Evolutionary conservation across 2,329 filamentous ascomycete species (phyloP).

Genomic region (Alternaria angustiovoidea): DNA sequence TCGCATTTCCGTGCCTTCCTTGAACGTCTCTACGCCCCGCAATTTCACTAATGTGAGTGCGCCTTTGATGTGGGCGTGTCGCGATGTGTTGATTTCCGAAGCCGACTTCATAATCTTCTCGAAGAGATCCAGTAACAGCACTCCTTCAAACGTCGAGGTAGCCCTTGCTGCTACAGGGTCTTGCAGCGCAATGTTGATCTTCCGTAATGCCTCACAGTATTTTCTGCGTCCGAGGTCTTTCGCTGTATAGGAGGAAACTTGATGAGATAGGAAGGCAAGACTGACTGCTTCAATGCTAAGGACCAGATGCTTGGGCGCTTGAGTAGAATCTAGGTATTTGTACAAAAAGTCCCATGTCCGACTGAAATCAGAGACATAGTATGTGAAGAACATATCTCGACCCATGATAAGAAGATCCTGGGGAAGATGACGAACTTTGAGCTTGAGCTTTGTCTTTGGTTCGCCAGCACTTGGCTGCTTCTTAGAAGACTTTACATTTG

Average conservation of each 20-base stretch:
- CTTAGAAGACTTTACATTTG: neutral
- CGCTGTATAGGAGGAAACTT: slow-evolving; percentile 27
- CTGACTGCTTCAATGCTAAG: slow-evolving; percentile 42
- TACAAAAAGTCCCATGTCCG: slow-evolving; percentile 35
- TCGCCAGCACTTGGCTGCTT: neutral
- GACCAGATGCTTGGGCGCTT: slow-evolving; percentile 30
- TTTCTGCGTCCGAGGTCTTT: slow-evolving; percentile 28
- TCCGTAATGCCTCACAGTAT: slow-evolving; percentile 35
- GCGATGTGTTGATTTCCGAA: slow-evolving; percentile 11
- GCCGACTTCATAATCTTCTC: slow-evolving; percentile 35
- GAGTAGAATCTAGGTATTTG: slow-evolving; percentile 20
- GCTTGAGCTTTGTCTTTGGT: slow-evolving; percentile 1
- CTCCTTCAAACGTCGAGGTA: slow-evolving; percentile 27
- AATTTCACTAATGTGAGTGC: slow-evolving; percentile 36
- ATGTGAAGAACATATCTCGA: slow-evolving; percentile 34
- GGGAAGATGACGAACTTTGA: slow-evolving; percentile 21
- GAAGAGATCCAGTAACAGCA: slow-evolving; percentile 38
- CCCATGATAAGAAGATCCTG: slow-evolving; percentile 29
- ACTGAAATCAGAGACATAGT: slow-evolving; percentile 38
- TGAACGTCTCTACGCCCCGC: slow-evolving; percentile 28
- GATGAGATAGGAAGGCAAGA: slow-evolving; percentile 36
- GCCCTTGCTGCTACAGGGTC: slow-evolving; percentile 20
- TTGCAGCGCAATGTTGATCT: slow-evolving; percentile 29
- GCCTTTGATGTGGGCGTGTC: slow-evolving; percentile 35
- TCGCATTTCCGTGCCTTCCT: slow-evolving; percentile 20